Conservation (phyloP, 78 protist genomes). For the Dictyostelium firmibasis region DNA sequence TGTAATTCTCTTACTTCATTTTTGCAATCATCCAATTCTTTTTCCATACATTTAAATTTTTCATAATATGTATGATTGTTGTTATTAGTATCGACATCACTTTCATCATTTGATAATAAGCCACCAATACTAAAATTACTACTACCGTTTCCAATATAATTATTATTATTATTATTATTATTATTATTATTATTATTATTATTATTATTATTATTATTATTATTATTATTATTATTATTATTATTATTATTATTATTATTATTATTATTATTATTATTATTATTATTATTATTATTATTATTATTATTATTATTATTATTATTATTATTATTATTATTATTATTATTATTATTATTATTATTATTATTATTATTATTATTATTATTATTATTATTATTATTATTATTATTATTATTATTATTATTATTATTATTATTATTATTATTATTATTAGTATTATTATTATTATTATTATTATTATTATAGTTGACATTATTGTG, state of each 20-base stretch:
- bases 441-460: no score
- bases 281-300: slow-evolving; percentile 21
- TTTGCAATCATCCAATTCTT: slow-evolving; percentile 18
- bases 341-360: not conserved
- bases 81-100: not conserved
- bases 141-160: no score
- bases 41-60: slow-evolving; percentile 5
- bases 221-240: not conserved
- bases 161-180: no score
- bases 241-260: slow-evolving; percentile 14
- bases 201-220: not conserved
- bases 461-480: no score
- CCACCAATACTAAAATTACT: not conserved
- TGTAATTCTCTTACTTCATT: slow-evolving; percentile 16
- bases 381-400: no score
- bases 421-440: no score
- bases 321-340: not conserved
- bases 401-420: no score
- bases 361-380: no score
- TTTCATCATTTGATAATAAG: not conserved
- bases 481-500: not conserved
- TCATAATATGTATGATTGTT: not conserved
- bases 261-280: slow-evolving; percentile 26
- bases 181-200: not conserved
- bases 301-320: slow-evolving; percentile 7